Base-by-base conservation (phyloP, 805 yeast species). In the Lachancea kluyveri region DNA sequence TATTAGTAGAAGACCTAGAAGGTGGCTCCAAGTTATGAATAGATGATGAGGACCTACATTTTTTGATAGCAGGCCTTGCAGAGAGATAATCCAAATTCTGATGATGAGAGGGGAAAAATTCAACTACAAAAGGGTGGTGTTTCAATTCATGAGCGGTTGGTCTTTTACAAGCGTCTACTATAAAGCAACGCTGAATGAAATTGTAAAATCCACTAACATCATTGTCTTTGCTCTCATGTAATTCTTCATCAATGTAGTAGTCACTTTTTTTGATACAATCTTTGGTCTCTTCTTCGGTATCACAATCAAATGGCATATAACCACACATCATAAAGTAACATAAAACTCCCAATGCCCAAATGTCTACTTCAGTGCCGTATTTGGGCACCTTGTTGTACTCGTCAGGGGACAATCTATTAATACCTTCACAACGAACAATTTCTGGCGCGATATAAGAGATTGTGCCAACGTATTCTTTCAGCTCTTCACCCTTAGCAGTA, bases 381-480 rank as follows among this genome's bases (percentile, higher is more conserved):
- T 75, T 36, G 9, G 39, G 26, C 10, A 51, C 21, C 5, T 33
- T 16, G 2, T 39, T 33, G 2, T 47, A 19, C 30, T 50, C 41
- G 1, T 36, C 38, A 3, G 36, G 30, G 2, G 45, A 21, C 37
- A 46, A 31, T 20, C 42, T 37, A 1, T 53, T 44, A n/a, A 57
- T 51, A 18, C 45, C 49, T 24, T 59, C 50, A 30, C 69, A 60
- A 10, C 61, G 53, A 33, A 72, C 62, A 24, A 81, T 65, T 48
- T 80, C 88, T 1, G 90, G 90, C 0, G 88, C 80, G 70, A 80
- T 74, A 54, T 80, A 80, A 13, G 83, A 77, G 5, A 80, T 68
- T 1, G 90, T 81, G 0, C 90, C 90, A 5, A 46, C 79, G 65
- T 22, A 75, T 57, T 36, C 79, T 64, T 40, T 62, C 53, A 40